Conservation (phyloP, 2,329 filamentous ascomycete genomes). For the Cercospora beticola region DNA sequence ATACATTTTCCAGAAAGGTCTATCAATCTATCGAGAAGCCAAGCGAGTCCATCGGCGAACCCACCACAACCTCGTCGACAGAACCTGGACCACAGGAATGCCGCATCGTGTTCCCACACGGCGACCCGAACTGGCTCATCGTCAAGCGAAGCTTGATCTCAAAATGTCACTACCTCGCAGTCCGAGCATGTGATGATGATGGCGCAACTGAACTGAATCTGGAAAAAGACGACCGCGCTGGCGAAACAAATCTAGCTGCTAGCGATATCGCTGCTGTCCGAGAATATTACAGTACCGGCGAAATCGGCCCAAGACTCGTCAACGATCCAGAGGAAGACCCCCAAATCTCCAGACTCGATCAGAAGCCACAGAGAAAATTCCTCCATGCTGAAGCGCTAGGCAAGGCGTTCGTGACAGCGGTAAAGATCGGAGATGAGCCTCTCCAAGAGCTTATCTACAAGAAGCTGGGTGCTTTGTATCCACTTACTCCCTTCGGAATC, state of each 20-base stretch:
- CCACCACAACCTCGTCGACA: background rate
- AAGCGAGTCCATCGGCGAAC: background rate
- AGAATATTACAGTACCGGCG: slow-evolving; percentile 13
- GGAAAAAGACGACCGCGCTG: slow-evolving; percentile 4
- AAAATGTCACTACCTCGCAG: slow-evolving; percentile 13
- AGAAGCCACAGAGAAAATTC: slow-evolving; percentile 11
- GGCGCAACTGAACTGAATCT: slow-evolving; percentile 13
- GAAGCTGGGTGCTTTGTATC: slow-evolving; percentile 22
- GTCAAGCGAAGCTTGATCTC: background rate
- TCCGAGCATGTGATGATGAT: background rate
- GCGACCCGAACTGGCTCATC: background rate
- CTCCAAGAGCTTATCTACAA: slow-evolving; percentile 24
- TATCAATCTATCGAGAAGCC: background rate
- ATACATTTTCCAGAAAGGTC: background rate
- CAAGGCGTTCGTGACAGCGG: slow-evolving; percentile 20
- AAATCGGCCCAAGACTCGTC: slow-evolving; percentile 20
- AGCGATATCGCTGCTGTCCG: slow-evolving; percentile 8
- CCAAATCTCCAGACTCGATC: background rate
- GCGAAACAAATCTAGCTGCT: background rate
- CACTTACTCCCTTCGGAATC: slow-evolving; percentile 15
- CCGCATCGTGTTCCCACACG: background rate
- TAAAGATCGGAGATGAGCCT: slow-evolving; percentile 19
- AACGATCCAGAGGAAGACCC: slow-evolving; percentile 2
- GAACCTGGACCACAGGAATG: background rate
- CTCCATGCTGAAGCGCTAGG: slow-evolving; percentile 14